Conservation (phyloP, 805 yeast genomes). For the Wickerhamiella azymoides region DNA sequence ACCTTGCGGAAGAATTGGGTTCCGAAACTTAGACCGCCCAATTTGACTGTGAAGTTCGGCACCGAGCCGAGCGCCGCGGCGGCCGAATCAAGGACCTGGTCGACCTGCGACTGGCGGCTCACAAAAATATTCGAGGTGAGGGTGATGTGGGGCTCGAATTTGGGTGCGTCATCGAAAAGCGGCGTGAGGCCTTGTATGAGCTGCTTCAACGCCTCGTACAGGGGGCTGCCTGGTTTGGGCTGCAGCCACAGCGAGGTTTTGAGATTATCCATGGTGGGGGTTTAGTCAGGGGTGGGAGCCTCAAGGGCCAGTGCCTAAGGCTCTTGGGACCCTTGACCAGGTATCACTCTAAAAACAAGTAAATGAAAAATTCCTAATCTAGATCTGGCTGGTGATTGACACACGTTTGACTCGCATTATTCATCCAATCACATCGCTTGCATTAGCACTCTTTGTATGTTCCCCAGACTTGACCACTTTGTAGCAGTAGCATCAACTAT, state of each 20-base stretch:
- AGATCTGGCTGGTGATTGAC: too few species aligned
- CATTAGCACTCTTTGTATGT: too few species aligned
- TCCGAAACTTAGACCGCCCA: slow-evolving; percentile 35
- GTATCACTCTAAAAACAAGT: too few species aligned
- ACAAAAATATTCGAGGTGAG: slow-evolving; percentile 48
- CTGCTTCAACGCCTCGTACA: slow-evolving; percentile 43
- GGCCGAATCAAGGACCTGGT: slow-evolving; percentile 42
- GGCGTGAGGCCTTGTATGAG: slow-evolving; percentile 53
- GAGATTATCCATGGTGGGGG: background rate
- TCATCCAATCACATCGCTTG: too few species aligned
- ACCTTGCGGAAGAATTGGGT: slow-evolving; percentile 40
- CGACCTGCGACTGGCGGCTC: slow-evolving; percentile 40
- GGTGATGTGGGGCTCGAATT: slow-evolving; percentile 66
- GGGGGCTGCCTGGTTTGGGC: slow-evolving; percentile 42
- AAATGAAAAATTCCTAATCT: too few species aligned
- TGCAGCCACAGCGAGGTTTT: slow-evolving; percentile 52
- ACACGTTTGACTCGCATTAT: too few species aligned
- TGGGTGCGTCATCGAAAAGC: slow-evolving; percentile 57
- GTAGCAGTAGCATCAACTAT: too few species aligned
- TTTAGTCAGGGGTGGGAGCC: too few species aligned
- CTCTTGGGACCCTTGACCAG: too few species aligned
- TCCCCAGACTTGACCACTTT: too few species aligned
- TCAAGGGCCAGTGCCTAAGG: too few species aligned
- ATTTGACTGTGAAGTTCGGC: slow-evolving; percentile 26
- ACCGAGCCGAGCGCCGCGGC: slow-evolving; percentile 41